Evolutionary conservation across 352 stramenopile species (phyloP).

Genomic region (Phytophthora colocasiae): DNA sequence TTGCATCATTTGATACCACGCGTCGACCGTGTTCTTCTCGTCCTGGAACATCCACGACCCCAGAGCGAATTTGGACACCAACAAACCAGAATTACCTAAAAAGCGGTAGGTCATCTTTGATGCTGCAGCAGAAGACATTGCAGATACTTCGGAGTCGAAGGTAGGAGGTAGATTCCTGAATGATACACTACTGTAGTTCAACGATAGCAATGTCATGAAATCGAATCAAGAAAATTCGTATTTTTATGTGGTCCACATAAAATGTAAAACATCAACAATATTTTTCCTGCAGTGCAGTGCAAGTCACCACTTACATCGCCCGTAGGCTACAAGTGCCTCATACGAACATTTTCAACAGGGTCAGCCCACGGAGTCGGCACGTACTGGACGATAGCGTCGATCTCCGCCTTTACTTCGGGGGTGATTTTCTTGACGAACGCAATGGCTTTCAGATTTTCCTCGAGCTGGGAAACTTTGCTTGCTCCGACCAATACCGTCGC

Average conservation of each 20-base stretch:
- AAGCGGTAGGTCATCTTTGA: not conserved
- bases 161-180: not conserved
- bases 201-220: not conserved
- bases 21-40: not conserved
- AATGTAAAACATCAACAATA: no score
- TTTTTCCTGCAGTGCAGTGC: no score
- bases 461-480: not conserved
- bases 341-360: not conserved
- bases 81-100: not conserved
- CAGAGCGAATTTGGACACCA: not conserved
- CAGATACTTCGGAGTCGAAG: not conserved
- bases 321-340: not conserved
- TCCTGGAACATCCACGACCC: slow-evolving; percentile 1
- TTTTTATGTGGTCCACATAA: not conserved
- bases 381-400: not conserved
- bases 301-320: no score
- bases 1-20: slow-evolving; percentile 1
- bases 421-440: not conserved
- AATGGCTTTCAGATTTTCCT: not conserved
- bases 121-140: not conserved
- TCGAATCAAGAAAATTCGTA: not conserved
- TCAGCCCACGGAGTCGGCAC: slow-evolving; percentile 1
- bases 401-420: not conserved
- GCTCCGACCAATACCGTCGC: not conserved
- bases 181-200: slow-evolving; percentile 1